phyloP scores from a whole-genome alignment of 2,329 filamentous ascomycete species.

The Colletotrichum lentis region DNA sequence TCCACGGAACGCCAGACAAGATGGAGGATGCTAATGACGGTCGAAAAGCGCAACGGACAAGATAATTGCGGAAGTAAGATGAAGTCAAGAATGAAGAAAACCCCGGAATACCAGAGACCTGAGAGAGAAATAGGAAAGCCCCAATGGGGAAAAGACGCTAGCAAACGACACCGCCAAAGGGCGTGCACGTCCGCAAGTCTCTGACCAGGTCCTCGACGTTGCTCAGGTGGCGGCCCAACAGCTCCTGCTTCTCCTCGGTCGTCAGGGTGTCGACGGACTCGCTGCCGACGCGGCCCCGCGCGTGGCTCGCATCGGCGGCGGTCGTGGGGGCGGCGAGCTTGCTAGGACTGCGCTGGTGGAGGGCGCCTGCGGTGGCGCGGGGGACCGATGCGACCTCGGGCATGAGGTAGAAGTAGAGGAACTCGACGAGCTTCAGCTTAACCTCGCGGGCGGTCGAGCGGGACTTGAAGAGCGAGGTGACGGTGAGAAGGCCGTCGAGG shows the following conservation, averaged over 20 bases:
- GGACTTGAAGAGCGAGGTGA: slow-evolving; percentile 92
- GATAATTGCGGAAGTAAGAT: slow-evolving; percentile 26
- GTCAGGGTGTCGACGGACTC: slow-evolving; percentile 62
- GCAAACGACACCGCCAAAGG: slow-evolving; percentile 71
- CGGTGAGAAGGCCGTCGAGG: slow-evolving; percentile 88
- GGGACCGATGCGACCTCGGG: slow-evolving; percentile 76
- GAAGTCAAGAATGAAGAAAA: slow-evolving; percentile 7
- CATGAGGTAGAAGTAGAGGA: slow-evolving; percentile 98
- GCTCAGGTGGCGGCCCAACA: slow-evolving; percentile 79
- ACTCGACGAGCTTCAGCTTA: slow-evolving; percentile 95
- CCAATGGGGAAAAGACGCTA: slow-evolving; percentile 42
- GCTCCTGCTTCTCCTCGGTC: slow-evolving; percentile 81
- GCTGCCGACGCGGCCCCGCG: slow-evolving; percentile 48
- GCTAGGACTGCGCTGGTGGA: slow-evolving; percentile 73
- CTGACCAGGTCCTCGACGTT: slow-evolving; percentile 87
- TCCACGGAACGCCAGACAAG: slow-evolving; percentile 33
- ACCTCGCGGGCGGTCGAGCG: slow-evolving; percentile 85
- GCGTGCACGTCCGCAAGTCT: slow-evolving; percentile 80
- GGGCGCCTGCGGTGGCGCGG: slow-evolving; percentile 58
- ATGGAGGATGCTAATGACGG: slow-evolving; percentile 26
- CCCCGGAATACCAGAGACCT: slow-evolving; percentile 21
- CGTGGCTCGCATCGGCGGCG: slow-evolving; percentile 44
- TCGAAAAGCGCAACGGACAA: not conserved
- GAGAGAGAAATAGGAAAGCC: slow-evolving; percentile 3
- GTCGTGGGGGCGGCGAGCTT: slow-evolving; percentile 60